Evolutionary conservation across 1,139 yeast species (phyloP).

Genomic region (Taiozyma sp.): DNA sequence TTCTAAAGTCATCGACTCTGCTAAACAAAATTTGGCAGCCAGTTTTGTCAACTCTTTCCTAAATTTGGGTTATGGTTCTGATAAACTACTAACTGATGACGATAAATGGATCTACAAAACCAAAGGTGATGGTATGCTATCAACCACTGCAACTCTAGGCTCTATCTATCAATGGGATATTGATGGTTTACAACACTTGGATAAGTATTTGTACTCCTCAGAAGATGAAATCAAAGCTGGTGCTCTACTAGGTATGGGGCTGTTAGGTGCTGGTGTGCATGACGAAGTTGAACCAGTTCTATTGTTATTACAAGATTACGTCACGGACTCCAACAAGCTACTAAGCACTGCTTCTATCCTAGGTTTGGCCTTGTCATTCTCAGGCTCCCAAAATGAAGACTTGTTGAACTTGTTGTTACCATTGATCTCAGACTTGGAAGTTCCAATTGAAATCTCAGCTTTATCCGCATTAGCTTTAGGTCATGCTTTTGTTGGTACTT

Average conservation of each 20-base stretch:
- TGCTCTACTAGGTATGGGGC: slow-evolving; percentile 92
- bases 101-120: slow-evolving; percentile 92
- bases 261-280: slow-evolving; percentile 91
- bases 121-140: slow-evolving; percentile 88
- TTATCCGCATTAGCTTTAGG: slow-evolving; percentile 92
- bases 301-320: slow-evolving; percentile 79
- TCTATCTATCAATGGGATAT: slow-evolving; percentile 90
- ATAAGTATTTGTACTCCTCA: slow-evolving; percentile 81
- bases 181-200: slow-evolving; percentile 87
- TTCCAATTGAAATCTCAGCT: slow-evolving; percentile 74
- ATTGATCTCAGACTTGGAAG: slow-evolving; percentile 75
- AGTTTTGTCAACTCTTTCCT: slow-evolving; percentile 89
- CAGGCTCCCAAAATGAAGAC: slow-evolving; percentile 89
- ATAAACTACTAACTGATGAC: slow-evolving; percentile 73
- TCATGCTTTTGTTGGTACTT: slow-evolving; percentile 92
- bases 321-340: slow-evolving; percentile 46
- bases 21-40: slow-evolving; percentile 94
- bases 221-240: slow-evolving; percentile 94
- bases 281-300: slow-evolving; percentile 95
- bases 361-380: slow-evolving; percentile 93
- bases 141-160: slow-evolving; percentile 92
- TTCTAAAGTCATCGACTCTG: slow-evolving; percentile 74
- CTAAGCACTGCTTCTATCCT: slow-evolving; percentile 78
- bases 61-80: slow-evolving; percentile 87
- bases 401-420: slow-evolving; percentile 76